Evolutionary conservation across 2,329 filamentous ascomycete genomes (phyloP).

Genomic region (Apiospora marii): DNA sequence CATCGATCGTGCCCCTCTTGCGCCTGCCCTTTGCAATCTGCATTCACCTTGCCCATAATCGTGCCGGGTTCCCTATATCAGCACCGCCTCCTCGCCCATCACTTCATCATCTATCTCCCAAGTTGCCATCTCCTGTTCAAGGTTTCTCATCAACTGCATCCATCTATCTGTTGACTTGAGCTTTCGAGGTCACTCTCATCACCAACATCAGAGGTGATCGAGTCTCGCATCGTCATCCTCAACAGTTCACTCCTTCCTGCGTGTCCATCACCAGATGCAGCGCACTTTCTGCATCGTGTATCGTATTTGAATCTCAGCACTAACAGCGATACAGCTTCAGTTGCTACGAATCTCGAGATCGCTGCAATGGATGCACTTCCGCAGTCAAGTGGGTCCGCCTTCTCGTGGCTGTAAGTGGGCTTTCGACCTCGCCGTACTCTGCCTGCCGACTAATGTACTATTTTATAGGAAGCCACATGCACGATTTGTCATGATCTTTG

Average conservation of each 20-base stretch:
- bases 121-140: neutral
- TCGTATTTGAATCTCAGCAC: neutral
- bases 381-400: neutral
- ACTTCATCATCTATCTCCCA: neutral
- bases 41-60: neutral
- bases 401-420: conserved; percentile 24
- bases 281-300: neutral
- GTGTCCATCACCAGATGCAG: neutral
- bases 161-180: neutral
- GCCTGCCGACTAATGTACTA: neutral
- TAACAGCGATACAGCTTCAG: neutral
- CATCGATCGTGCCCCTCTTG: conserved; percentile 3
- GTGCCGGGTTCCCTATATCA: neutral
- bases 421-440: neutral
- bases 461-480: conserved; percentile 59
- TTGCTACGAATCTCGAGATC: neutral
- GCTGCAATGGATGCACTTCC: conserved; percentile 14
- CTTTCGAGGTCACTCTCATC: neutral
- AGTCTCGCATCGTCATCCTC: neutral
- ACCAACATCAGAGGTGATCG: neutral
- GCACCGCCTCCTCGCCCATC: neutral
- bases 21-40: neutral
- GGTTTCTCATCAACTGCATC: neutral
- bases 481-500: conserved; percentile 61
- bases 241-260: neutral